Evolutionary conservation across 23 red algal species (phyloP).

Genomic region (Chondrus crispus): DNA sequence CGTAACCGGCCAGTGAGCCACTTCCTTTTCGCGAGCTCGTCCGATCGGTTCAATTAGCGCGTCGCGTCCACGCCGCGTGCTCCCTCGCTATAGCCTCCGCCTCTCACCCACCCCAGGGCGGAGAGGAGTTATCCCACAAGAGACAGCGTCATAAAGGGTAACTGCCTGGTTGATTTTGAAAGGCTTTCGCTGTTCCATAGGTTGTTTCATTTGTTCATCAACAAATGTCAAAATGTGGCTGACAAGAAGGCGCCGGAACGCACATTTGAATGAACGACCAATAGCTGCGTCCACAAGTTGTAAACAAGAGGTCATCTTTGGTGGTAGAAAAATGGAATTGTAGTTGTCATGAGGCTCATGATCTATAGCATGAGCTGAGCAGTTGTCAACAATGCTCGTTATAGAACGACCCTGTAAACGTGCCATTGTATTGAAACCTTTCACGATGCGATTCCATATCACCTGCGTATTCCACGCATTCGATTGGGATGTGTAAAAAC

Average conservation of each 20-base stretch:
- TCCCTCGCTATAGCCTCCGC: too few species aligned
- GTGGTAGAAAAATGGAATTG: neutral
- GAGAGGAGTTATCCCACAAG: too few species aligned
- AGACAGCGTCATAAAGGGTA: neutral
- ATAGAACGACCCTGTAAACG: neutral
- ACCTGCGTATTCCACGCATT: neutral
- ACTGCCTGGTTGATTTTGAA: neutral
- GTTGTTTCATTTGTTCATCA: neutral
- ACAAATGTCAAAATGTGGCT: neutral
- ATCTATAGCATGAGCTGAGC: neutral
- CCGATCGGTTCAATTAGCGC: too few species aligned
- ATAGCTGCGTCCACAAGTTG: neutral
- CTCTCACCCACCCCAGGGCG: too few species aligned
- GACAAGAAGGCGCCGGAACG: neutral
- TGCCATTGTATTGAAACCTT: neutral
- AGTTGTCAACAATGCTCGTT: neutral
- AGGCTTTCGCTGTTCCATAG: neutral
- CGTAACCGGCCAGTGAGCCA: too few species aligned
- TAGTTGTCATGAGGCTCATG: neutral
- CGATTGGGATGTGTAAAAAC: neutral
- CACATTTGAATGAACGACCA: constrained; percentile 7
- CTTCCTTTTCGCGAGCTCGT: too few species aligned
- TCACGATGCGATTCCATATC: neutral
- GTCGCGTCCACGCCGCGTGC: too few species aligned
- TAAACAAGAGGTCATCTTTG: neutral